These are phyloP conservation scores for Arabidopsis arenosa DNA, from an alignment of 345 rosid genomes.

Conservation along the genomic window DNA sequence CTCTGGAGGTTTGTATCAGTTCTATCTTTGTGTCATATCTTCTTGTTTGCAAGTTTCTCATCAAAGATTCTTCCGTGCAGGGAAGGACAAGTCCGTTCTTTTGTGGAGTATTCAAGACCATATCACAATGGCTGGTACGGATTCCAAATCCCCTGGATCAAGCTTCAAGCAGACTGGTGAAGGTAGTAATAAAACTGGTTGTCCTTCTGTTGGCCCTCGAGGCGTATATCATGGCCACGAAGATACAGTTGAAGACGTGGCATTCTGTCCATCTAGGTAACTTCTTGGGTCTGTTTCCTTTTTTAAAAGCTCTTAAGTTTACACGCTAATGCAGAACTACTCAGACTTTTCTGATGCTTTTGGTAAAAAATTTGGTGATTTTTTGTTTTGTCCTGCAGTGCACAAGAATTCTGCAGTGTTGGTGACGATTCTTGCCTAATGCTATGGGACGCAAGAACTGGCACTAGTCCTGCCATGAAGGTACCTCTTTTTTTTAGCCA, in stretches of 20 bases:
- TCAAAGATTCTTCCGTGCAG: conserved; percentile 50
- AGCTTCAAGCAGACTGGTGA: conserved; percentile 65
- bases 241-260: conserved; percentile 92
- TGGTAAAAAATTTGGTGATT: conserved; percentile 31
- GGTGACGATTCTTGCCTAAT: conserved; percentile 98
- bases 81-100: conserved; percentile 89
- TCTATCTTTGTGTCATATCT: neutral
- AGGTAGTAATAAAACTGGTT: conserved; percentile 56
- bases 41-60: conserved; percentile 34
- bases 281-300: conserved; percentile 14
- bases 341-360: conserved; percentile 24
- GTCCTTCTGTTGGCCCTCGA: conserved; percentile 78
- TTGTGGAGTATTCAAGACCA: conserved; percentile 97
- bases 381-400: conserved; percentile 56
- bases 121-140: conserved; percentile 59
- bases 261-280: conserved; percentile 93
- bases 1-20: conserved; percentile 74
- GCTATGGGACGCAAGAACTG: conserved; percentile 92
- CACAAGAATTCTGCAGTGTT: conserved; percentile 92
- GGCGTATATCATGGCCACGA: conserved; percentile 84
- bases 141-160: conserved; percentile 61
- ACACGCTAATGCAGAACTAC: conserved; percentile 3
- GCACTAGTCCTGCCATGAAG: conserved; percentile 72
- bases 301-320: neutral
- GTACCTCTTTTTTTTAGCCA: conserved; percentile 40